Evolutionary conservation across 164 flowering plant species (phyloP), one percentile per base, ranked within the genome.

Genomic region (Tinospora cordifolia): DNA sequence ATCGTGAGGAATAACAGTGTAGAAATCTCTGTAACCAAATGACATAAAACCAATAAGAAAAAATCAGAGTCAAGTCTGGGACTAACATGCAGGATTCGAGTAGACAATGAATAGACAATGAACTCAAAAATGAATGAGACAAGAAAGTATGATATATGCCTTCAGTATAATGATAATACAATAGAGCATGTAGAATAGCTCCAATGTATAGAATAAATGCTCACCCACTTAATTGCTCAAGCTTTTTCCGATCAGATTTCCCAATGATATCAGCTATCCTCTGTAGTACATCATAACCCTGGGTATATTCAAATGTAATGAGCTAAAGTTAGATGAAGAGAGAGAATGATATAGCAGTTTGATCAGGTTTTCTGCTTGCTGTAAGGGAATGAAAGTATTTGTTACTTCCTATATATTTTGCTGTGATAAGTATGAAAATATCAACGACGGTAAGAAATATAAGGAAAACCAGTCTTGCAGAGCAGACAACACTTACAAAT

Each of bases 1-100:
- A 76, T 93, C 96, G 78, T 91, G 98, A 70, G 98, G 98, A 66
- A 93, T 87, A 17, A 90, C 91, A 13, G 98, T 87, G 73, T 91
- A 93, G 68, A 93, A 93, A 78, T 90, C 94, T 66, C 98, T 93
- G 90, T 76, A 76, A 80, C 0, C 51, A 60, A 64, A 69, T 15
- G 21, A 14, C 24, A 17, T 17, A 17, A 7, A 51, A 17, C 19
- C 36, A 51, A n/a, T 14, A 15, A 51, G 59, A 51, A n/a, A 17
- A n/a, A 2, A 51, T 15, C n/a, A 19, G 46, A 51, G 59, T 51
- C 59, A 51, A 51, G 46, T 41, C 13, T 51, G 59, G n/a, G 7
- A 51, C 59, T 15, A 19, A 0, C 8, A 1, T 2, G 25, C 21
- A 49, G 41, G 13, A 41, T 63, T 30, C 39, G n/a, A 39, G 49